These are phyloP conservation scores for Lasiosphaeria hispida DNA, from an alignment of 495 filamentous ascomycete species.

Conservation along the genomic window DNA sequence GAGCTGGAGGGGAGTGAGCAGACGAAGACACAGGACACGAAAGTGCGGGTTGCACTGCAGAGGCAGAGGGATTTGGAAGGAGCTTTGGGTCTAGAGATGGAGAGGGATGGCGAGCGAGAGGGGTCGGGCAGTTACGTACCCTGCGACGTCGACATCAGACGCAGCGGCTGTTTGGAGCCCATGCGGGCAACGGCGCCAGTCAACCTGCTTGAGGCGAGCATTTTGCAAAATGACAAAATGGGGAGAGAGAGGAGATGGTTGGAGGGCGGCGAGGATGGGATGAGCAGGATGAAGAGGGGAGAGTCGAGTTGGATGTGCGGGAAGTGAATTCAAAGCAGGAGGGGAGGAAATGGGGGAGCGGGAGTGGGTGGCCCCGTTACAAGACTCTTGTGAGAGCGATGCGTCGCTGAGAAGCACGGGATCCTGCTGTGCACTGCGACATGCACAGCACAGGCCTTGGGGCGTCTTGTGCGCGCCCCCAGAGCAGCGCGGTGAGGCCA, in stretches of 20 bases:
- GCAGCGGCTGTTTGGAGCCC: constrained; percentile 22
- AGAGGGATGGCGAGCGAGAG: too few species aligned
- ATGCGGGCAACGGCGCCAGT: constrained; percentile 22
- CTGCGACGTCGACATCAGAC: constrained; percentile 23
- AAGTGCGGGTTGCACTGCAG: not conserved
- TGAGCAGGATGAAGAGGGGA: not conserved
- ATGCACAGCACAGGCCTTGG: too few species aligned
- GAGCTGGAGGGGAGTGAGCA: constrained; percentile 17
- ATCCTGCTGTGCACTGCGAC: too few species aligned
- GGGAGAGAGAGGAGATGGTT: not conserved
- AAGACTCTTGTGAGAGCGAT: too few species aligned
- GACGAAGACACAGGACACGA: constrained; percentile 11
- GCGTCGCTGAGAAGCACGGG: too few species aligned
- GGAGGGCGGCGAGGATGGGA: constrained; percentile 2
- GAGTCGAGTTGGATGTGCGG: constrained; percentile 1
- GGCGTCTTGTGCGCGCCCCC: too few species aligned
- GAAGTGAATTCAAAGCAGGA: constrained; percentile 4
- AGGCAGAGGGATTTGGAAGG: too few species aligned
- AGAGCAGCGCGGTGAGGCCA: too few species aligned
- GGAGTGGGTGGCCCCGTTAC: constrained; percentile 8
- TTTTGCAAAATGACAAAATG: constrained; percentile 7
- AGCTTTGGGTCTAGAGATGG: too few species aligned
- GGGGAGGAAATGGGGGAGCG: constrained; percentile 6
- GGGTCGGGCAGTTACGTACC: constrained; percentile 14
- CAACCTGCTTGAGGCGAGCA: constrained; percentile 25